Evolutionary conservation across 257 asterid species (phyloP), one percentile per base, ranked within the genome.

Genomic region (Nicotiana benthamiana): DNA sequence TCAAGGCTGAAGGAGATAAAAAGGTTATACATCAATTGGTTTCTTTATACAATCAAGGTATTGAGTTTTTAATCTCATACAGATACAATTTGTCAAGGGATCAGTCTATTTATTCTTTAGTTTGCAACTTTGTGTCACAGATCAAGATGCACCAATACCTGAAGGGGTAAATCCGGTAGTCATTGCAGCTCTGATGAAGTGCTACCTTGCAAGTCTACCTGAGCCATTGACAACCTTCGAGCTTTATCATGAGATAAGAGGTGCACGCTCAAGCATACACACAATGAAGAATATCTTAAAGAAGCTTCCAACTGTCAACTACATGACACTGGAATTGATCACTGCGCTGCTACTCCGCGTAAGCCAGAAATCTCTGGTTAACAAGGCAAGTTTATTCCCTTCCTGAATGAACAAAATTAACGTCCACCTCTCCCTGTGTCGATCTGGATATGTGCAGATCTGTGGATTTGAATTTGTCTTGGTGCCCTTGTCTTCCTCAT

Each of bases 181-280:
- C 74, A 87, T 91, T 83, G 98, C 98, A 57, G 94, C 97, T 81
- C 90, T 94, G 70, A 82, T 89, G 53, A 94, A 93, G 90, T 92
- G 97, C 77, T 94, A 93, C 70, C 89, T 94, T 82, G 95, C 98
- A 80, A 93, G 98, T 87, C 91, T 95, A 70, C 96, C 98, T 79
- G 97, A 92, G 87, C 98, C 98, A 46, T 81, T 95, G 84, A 87
- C 92, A 67, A 90, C 97, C 87, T 93, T 92, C 77, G 95, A 92
- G 83, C 87, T 93, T 74, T 91, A 89, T 84, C 77, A 85, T 64
- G 96, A 95, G 70, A 86, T 95, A 83, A 90, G 88, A 87, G 83
- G 83, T 85, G 94, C 97, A 48, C 95, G 95, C 22, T 90, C 94
- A 72, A 90, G 88, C 87, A 84, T 91, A 80, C 88, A 84, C 59